Conservation (phyloP, 2,329 filamentous ascomycete genomes). For the Penicillium hesseltinei region DNA sequence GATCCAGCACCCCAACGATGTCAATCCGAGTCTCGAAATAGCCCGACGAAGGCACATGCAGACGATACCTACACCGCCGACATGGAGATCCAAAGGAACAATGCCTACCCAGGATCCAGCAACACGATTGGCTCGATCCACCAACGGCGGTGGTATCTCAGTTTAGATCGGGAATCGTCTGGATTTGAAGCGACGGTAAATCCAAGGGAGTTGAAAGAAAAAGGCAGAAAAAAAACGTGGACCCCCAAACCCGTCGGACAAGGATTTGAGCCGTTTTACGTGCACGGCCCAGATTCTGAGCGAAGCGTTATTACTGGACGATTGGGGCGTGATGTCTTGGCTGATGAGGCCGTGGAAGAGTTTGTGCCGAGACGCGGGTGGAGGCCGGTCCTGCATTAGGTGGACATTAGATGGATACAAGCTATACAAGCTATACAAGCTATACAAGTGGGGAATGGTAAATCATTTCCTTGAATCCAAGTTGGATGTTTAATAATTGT, state of each 20-base stretch:
- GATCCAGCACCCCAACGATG: neutral
- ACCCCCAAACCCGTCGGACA: constrained; percentile 20
- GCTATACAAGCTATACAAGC: neutral
- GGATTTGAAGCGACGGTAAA: constrained; percentile 48
- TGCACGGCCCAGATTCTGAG: constrained; percentile 60
- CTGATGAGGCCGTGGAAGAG: constrained; percentile 58
- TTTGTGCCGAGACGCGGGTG: constrained; percentile 62
- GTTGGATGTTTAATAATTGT: too few species aligned
- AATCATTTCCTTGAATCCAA: too few species aligned
- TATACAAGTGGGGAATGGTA: neutral
- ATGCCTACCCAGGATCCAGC: constrained; percentile 64
- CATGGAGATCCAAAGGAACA: constrained; percentile 56
- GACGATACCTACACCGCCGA: constrained; percentile 40
- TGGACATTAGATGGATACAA: neutral
- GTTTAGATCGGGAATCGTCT: constrained; percentile 58
- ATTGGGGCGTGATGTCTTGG: constrained; percentile 57
- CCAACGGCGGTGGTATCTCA: constrained; percentile 65
- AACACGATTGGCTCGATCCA: constrained; percentile 67
- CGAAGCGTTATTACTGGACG: constrained; percentile 66
- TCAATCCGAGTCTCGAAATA: neutral
- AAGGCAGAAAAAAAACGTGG: constrained; percentile 29
- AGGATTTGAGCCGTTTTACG: constrained; percentile 59
- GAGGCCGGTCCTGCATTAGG: constrained; percentile 39
- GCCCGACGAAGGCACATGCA: neutral
- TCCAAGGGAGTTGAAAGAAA: neutral